Conservation (phyloP, 345 rosid species). For the Psidium friedrichsthalianum region DNA sequence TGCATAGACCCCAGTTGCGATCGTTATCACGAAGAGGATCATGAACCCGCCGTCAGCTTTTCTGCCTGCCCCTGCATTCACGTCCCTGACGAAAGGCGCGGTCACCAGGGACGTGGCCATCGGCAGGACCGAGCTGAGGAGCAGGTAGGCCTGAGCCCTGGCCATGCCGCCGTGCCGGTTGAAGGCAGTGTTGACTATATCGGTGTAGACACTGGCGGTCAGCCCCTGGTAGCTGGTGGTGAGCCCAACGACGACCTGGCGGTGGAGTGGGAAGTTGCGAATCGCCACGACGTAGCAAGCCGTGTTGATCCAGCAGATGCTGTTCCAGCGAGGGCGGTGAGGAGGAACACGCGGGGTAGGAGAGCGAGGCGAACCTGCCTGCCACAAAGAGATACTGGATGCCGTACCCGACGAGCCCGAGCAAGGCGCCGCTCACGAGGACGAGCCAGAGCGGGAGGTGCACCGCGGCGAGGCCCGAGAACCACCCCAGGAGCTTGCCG, state of each 20-base stretch:
- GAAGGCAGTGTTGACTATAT: slow-evolving; percentile 32
- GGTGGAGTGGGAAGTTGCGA: slow-evolving; percentile 34
- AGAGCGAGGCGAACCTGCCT: slow-evolving; percentile 23
- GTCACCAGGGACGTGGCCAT: slow-evolving; percentile 21
- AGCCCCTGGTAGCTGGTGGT: slow-evolving; percentile 68
- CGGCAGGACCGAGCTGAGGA: slow-evolving; percentile 55
- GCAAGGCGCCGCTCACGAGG: slow-evolving; percentile 52
- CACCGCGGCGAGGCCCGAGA: slow-evolving; percentile 73
- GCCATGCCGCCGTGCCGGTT: slow-evolving; percentile 1
- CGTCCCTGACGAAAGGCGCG: slow-evolving; percentile 26
- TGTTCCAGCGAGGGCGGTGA: slow-evolving; percentile 68
- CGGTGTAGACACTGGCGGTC: slow-evolving; percentile 70
- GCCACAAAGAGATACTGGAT: slow-evolving; percentile 59
- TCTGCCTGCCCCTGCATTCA: background rate
- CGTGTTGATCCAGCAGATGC: slow-evolving; percentile 97
- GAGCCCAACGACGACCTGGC: slow-evolving; percentile 66
- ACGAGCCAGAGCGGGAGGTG: slow-evolving; percentile 67
- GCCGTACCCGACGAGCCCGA: slow-evolving; percentile 72
- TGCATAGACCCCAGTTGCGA: slow-evolving; percentile 58
- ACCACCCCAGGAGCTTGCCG: slow-evolving; percentile 77
- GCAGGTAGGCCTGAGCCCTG: slow-evolving; percentile 41
- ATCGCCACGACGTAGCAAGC: slow-evolving; percentile 54
- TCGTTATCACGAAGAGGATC: slow-evolving; percentile 34
- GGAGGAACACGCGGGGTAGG: slow-evolving; percentile 46
- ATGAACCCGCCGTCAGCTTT: slow-evolving; percentile 23